These are phyloP conservation scores for Primulina eburnea DNA, from an alignment of 257 asterid genomes.

Conservation along the genomic window DNA sequence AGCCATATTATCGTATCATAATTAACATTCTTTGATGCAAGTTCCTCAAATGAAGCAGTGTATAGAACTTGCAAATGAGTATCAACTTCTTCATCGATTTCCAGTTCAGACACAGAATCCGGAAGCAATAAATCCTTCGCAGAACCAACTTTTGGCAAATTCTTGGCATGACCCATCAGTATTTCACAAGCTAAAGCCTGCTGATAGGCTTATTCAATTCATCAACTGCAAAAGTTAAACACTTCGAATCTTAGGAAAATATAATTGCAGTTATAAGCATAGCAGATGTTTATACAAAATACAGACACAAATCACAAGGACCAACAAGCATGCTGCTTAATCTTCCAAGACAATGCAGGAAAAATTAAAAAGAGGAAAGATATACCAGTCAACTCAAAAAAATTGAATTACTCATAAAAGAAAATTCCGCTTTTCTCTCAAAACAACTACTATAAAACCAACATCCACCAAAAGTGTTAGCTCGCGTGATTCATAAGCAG, in stretches of 20 bases:
- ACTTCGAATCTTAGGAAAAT: neutral
- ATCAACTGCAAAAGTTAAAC: conserved; percentile 8
- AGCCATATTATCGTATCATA: conserved; percentile 68
- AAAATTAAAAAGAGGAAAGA: neutral
- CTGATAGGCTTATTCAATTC: conserved; percentile 5
- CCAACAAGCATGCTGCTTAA: neutral
- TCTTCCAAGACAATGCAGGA: neutral
- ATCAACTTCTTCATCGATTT: conserved; percentile 46
- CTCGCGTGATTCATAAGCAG: neutral
- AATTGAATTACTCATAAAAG: neutral
- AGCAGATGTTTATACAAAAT: neutral
- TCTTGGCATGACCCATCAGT: conserved; percentile 53
- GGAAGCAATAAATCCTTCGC: conserved; percentile 42
- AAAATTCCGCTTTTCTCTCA: neutral
- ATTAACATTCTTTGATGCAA: conserved; percentile 42
- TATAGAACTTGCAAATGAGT: conserved; percentile 36
- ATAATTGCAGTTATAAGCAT: neutral
- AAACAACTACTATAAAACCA: neutral
- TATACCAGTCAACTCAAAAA: neutral
- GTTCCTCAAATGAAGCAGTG: conserved; percentile 61
- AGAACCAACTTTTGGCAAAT: conserved; percentile 40
- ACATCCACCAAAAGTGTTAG: neutral
- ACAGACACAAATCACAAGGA: neutral
- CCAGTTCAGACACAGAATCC: conserved; percentile 47
- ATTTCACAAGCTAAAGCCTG: conserved; percentile 32